phyloP scores from a whole-genome alignment of 2,329 filamentous ascomycete species.

The Colletotrichum cereale region DNA sequence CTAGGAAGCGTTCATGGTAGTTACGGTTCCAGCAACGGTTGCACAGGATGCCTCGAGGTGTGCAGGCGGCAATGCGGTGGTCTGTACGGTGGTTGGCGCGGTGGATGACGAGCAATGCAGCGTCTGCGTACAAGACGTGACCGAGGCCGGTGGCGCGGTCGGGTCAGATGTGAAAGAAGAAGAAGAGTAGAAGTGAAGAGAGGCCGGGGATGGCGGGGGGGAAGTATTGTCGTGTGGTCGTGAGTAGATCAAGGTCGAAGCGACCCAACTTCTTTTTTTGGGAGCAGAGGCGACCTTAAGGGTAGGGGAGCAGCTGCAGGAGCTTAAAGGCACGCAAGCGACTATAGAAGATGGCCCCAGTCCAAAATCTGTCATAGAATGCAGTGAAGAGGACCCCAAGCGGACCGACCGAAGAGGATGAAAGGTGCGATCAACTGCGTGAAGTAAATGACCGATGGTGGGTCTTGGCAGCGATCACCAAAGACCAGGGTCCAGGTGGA shows the following conservation, averaged over 20 bases:
- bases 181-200: conserved; percentile 27
- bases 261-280: conserved; percentile 19
- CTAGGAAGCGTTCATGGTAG: conserved; percentile 40
- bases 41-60: conserved; percentile 24
- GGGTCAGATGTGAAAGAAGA: conserved; percentile 11
- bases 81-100: conserved; percentile 34
- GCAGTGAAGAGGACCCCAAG: conserved; percentile 24
- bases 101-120: conserved; percentile 37
- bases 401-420: conserved; percentile 29
- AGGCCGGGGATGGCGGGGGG: conserved; percentile 32
- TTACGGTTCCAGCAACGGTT: conserved; percentile 30
- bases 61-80: conserved; percentile 37
- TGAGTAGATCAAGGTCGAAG: neutral
- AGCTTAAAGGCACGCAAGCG: conserved; percentile 30
- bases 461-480: conserved; percentile 42
- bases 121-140: conserved; percentile 32
- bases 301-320: conserved; percentile 34
- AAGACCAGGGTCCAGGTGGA: conserved; percentile 31
- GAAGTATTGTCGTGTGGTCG: conserved; percentile 20
- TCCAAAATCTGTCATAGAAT: conserved; percentile 12
- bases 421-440: conserved; percentile 38
- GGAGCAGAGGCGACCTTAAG: conserved; percentile 13
- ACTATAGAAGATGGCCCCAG: conserved; percentile 29
- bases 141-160: conserved; percentile 37
- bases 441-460: conserved; percentile 41